Percentiles rank a stretch among this genome's conserved stretches.
Evolutionary conservation across 306 rosid genomes (phyloP).

Genomic region (Gynostemma pentaphyllum): DNA sequence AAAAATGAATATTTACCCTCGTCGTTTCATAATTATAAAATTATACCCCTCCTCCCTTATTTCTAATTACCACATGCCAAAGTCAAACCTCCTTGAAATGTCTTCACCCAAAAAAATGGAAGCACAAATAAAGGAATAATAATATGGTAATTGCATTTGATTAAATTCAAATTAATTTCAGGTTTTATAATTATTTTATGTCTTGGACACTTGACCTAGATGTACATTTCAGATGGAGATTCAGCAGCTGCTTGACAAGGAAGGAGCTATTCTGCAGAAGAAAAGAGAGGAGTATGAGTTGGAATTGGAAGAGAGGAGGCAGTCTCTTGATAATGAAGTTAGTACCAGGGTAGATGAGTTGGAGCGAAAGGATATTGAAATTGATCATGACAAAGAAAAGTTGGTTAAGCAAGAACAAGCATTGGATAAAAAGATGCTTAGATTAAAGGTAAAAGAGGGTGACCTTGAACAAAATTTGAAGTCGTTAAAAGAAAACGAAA

Average conservation of each 20-base stretch:
- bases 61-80: no score
- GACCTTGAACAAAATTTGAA: conserved; percentile 49
- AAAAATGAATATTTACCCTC: no score
- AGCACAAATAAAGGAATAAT: not conserved
- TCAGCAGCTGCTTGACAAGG: conserved; percentile 48
- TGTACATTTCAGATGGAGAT: conserved; percentile 48
- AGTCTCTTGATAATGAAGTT: conserved; percentile 40
- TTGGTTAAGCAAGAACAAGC: conserved; percentile 56
- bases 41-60: no score
- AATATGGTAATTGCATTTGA: not conserved
- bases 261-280: conserved; percentile 32
- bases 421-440: conserved; percentile 56
- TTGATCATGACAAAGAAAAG: conserved; percentile 57
- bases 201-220: not conserved
- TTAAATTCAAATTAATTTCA: not conserved
- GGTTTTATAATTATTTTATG: not conserved
- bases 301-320: conserved; percentile 49
- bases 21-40: no score
- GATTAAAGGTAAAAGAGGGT: conserved; percentile 62
- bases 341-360: conserved; percentile 28
- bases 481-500: conserved; percentile 52
- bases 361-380: conserved; percentile 54
- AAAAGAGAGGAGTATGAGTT: conserved; percentile 50
- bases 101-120: not conserved
- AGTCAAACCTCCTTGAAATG: no score